A percentile compares a stretch with the other conserved stretches of the same genome.
phyloP scores from a whole-genome alignment of 495 filamentous ascomycete species.

The Talaromyces thailandensis region DNA sequence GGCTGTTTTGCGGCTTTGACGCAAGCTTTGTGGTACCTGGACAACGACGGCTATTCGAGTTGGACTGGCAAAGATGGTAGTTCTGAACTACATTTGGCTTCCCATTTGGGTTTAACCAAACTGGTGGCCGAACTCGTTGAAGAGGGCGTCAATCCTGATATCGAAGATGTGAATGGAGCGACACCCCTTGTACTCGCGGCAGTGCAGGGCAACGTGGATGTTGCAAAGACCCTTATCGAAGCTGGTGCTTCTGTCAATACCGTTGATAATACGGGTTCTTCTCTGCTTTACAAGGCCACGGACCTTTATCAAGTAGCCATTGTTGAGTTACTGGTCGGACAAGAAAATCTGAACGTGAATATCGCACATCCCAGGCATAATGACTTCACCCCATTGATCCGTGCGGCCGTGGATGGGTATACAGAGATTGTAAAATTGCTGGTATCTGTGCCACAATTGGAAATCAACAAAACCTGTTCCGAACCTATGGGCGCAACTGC shows the following conservation, averaged over 20 bases:
- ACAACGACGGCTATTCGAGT: not conserved
- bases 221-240: slow-evolving; percentile 15
- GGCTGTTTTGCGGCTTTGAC: not conserved
- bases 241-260: slow-evolving; percentile 17
- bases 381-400: not conserved
- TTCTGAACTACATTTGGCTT: slow-evolving; percentile 10
- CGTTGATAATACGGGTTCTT: slow-evolving; percentile 7
- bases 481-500: not conserved
- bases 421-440: not conserved
- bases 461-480: not conserved
- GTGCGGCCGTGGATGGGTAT: not conserved
- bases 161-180: slow-evolving; percentile 7
- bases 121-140: not conserved
- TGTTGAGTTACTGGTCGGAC: slow-evolving; percentile 14
- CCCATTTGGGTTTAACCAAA: slow-evolving; percentile 10
- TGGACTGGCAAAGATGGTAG: not conserved
- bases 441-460: not conserved
- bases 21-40: not conserved
- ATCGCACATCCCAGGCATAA: not conserved
- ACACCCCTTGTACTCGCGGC: slow-evolving; percentile 18
- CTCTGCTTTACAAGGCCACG: slow-evolving; percentile 16
- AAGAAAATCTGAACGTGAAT: not conserved
- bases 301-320: slow-evolving; percentile 11
- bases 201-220: slow-evolving; percentile 7
- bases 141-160: not conserved